Base-by-base conservation (phyloP, 371 early-diverging fungal species). In the Lichtheimia ornata region DNA sequence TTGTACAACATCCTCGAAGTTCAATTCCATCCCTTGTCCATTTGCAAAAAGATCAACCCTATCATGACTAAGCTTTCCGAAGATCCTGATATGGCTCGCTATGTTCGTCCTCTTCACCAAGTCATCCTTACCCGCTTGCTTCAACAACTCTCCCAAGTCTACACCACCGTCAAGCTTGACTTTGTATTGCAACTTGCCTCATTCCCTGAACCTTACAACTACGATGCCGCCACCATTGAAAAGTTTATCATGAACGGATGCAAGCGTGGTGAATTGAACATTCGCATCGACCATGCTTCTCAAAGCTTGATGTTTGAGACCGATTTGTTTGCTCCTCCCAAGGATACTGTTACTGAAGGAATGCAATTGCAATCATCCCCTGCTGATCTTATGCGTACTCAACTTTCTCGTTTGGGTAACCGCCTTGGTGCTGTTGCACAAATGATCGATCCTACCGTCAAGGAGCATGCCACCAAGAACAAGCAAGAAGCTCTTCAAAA, bases 201-300 rank as follows among this genome's bases (percentile, higher is more conserved):
- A 25, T 94, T 97, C 87, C 87, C 92, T 17, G 85, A 82, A 40
- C 92, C 95, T 20, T 91, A 87, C 86, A 88, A 86, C 81, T 89
- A 92, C 70, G 91, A 90, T 62, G 88, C 93, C 11, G 89, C 92
- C 49, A 85, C 86, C 14, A 93, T 98, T 66, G 99, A 98, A 81
- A 92, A 93, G 76, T 95, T 97, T 77, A 91, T 98, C 66, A 95
- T 98, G 94, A 90, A 93, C 73, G 99, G 97, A 40, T 95, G 95
- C 77, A 91, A 95, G 62, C 93, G 93, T 72, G 95, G 96, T 43
- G 97, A 98, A 73, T 84, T 98, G 63, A 88, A 88, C 63, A 95
- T 98, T 68, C 93, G 96, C 59, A 86, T 98, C 60, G 94, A 98
- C 77, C 95, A 97, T 79, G 84, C 88, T 60, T 87, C 93, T n/a